phyloP scores from a whole-genome alignment of 768 basidiomycete genomes.

The Naganishia kalamii region DNA sequence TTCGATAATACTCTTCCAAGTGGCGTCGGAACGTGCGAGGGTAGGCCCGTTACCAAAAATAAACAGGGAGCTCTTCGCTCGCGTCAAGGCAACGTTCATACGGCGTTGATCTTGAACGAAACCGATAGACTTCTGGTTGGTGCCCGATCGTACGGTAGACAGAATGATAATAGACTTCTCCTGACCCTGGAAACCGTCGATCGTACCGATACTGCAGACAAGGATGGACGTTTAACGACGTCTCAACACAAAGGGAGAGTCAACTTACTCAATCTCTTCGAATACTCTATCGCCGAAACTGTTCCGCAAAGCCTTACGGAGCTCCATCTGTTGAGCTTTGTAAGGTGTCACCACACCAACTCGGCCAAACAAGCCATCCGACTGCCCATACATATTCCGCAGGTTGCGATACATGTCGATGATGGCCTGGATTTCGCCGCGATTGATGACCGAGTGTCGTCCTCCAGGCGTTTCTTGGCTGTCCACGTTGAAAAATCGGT shows the following conservation, averaged over 20 bases:
- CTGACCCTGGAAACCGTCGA: constrained; percentile 98
- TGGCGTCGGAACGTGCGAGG: constrained; percentile 72
- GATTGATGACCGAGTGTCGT: constrained; percentile 71
- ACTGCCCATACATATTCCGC: constrained; percentile 53
- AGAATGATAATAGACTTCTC: constrained; percentile 98
- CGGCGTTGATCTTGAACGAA: constrained; percentile 82
- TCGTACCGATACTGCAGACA: constrained; percentile 68
- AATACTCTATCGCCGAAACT: constrained; percentile 67
- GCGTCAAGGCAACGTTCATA: constrained; percentile 99
- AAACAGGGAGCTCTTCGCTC: constrained; percentile 88
- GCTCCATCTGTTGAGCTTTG: constrained; percentile 73
- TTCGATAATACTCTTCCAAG: constrained; percentile 69
- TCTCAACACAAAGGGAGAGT: background rate
- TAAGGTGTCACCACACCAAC: constrained; percentile 87
- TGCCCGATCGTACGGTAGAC: constrained; percentile 90
- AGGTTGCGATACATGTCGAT: constrained; percentile 70
- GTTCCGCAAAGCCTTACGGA: constrained; percentile 62
- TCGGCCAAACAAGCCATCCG: constrained; percentile 54
- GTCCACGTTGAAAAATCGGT: constrained; percentile 79
- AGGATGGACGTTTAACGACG: background rate
- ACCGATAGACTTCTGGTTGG: constrained; percentile 72
- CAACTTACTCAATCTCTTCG: constrained; percentile 58
- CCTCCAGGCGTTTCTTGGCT: constrained; percentile 60
- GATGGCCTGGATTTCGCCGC: constrained; percentile 65
- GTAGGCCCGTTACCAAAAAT: constrained; percentile 86